Conservation (phyloP, 2,329 filamentous ascomycete genomes). For the Cordyceps javanica region DNA sequence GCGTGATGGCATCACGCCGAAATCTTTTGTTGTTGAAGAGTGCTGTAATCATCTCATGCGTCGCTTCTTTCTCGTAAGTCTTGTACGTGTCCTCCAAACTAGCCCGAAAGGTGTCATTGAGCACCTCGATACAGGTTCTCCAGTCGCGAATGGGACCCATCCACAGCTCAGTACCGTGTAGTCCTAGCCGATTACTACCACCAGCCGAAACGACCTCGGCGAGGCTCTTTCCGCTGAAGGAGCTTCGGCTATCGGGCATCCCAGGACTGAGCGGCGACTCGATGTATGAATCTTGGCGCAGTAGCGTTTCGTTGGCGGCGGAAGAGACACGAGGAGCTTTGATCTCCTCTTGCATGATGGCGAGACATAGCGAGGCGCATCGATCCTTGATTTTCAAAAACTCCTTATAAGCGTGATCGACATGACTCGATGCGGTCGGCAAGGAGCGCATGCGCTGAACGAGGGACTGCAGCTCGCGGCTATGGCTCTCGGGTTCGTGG, state of each 20-base stretch:
- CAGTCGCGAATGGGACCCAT: slow-evolving; percentile 38
- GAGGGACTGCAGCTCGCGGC: slow-evolving; percentile 29
- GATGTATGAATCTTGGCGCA: slow-evolving; percentile 23
- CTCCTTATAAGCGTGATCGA: slow-evolving; percentile 39
- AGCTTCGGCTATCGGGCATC: slow-evolving; percentile 30
- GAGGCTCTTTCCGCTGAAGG: slow-evolving; percentile 31
- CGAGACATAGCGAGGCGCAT: slow-evolving; percentile 34
- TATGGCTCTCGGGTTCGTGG: slow-evolving; percentile 27
- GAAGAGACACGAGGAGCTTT: slow-evolving; percentile 20
- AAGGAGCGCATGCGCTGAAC: slow-evolving; percentile 30
- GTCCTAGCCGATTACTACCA: slow-evolving; percentile 16
- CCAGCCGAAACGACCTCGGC: slow-evolving; percentile 26
- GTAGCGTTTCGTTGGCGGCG: slow-evolving; percentile 19
- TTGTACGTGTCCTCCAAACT: slow-evolving; percentile 40
- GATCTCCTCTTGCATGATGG: slow-evolving; percentile 35
- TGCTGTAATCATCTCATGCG: slow-evolving; percentile 35
- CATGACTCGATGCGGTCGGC: slow-evolving; percentile 27
- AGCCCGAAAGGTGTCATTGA: slow-evolving; percentile 35
- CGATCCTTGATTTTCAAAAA: slow-evolving; percentile 36
- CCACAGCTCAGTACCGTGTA: slow-evolving; percentile 26
- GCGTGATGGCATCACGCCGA: slow-evolving; percentile 36
- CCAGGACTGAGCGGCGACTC: slow-evolving; percentile 27
- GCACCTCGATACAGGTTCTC: slow-evolving; percentile 34
- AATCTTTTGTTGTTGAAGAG: slow-evolving; percentile 37
- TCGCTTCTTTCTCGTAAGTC: slow-evolving; percentile 38